These are phyloP conservation scores for Penicillium expansum DNA, from an alignment of 2,329 filamentous ascomycete genomes.

Conservation along the genomic window DNA sequence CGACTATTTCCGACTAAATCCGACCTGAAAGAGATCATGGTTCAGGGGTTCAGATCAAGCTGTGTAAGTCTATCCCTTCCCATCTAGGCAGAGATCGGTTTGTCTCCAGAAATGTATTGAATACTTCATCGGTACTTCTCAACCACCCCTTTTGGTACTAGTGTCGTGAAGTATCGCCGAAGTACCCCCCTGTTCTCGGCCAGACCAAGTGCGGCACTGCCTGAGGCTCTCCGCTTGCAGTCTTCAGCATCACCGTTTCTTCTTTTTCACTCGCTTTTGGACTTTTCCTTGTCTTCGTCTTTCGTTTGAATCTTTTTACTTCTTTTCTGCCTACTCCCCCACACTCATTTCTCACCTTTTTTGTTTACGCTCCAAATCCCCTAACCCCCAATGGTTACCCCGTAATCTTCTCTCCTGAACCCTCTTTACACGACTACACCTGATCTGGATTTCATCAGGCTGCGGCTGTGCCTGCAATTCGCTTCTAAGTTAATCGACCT, in stretches of 20 bases:
- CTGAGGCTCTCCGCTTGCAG: slow-evolving; percentile 24
- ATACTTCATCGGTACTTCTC: slow-evolving; percentile 1
- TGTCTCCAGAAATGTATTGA: not conserved
- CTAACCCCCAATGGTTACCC: not conserved
- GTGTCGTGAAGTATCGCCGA: slow-evolving; percentile 2
- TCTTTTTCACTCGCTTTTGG: slow-evolving; percentile 1
- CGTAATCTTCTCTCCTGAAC: slow-evolving; percentile 20
- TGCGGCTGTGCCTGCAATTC: slow-evolving; percentile 27
- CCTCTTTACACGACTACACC: slow-evolving; percentile 15
- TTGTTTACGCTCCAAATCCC: slow-evolving; percentile 2
- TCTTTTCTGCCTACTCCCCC: slow-evolving; percentile 12
- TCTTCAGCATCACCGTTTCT: slow-evolving; percentile 10
- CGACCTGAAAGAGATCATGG: not conserved
- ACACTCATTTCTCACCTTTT: slow-evolving; percentile 14
- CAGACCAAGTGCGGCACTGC: slow-evolving; percentile 23
- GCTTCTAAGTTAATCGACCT: slow-evolving; percentile 19
- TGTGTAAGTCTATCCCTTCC: slow-evolving; percentile 12
- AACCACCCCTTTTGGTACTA: not conserved
- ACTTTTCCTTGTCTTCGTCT: slow-evolving; percentile 7
- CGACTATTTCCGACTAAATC: slow-evolving; percentile 9
- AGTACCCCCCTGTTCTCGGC: slow-evolving; percentile 22
- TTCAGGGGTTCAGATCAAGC: slow-evolving; percentile 3
- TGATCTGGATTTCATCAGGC: slow-evolving; percentile 26
- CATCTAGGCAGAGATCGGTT: slow-evolving; percentile 1
- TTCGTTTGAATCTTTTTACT: slow-evolving; percentile 19